Percentiles rank a stretch among this genome's conserved stretches.
phyloP scores from a whole-genome alignment of 257 asterid species.

The Datura wrightii region DNA sequence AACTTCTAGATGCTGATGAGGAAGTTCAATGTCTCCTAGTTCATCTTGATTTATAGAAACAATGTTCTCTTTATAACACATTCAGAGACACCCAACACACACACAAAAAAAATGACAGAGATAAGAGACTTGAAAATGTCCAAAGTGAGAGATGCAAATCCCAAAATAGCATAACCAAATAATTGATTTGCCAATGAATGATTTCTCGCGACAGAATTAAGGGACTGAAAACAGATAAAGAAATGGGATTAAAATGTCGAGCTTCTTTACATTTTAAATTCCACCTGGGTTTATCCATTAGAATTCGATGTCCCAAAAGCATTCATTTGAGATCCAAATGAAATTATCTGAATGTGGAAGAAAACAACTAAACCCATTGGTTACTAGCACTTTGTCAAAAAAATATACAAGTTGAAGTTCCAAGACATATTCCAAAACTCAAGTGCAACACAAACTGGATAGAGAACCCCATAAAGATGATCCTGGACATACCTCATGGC shows the following conservation, averaged over 20 bases:
- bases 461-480: conserved; percentile 26
- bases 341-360: background rate
- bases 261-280: background rate
- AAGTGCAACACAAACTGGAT: background rate
- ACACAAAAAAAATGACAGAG: background rate
- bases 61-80: conserved; percentile 10
- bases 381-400: background rate
- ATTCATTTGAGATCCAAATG: conserved; percentile 6
- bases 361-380: background rate
- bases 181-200: no score
- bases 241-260: background rate
- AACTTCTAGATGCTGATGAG: conserved; percentile 1
- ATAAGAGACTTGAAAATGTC: conserved; percentile 12
- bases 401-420: background rate
- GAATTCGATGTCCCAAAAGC: background rate
- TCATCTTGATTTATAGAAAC: background rate
- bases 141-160: background rate
- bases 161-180: no score
- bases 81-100: background rate
- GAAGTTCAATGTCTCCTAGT: background rate
- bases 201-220: no score
- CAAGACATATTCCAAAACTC: background rate
- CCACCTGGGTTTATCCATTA: conserved; percentile 1
- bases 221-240: background rate
- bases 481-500: conserved; percentile 59